phyloP scores from a whole-genome alignment of 805 yeast species.

The Metschnikowia shivogae region DNA sequence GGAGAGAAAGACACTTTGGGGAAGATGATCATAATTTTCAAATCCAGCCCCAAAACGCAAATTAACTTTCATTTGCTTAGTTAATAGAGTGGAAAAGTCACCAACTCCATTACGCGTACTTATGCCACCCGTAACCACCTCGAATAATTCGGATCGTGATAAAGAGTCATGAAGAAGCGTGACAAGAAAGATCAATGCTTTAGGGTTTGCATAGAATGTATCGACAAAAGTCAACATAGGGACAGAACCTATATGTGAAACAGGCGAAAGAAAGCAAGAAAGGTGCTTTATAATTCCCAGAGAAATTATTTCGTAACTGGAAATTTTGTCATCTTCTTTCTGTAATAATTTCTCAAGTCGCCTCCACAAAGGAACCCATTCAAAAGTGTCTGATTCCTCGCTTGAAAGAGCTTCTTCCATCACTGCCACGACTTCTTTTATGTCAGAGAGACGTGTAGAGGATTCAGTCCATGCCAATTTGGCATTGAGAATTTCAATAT shows the following conservation, averaged over 20 bases:
- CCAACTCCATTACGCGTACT: slow-evolving; percentile 12
- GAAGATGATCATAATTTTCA: slow-evolving; percentile 15
- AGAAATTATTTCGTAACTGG: slow-evolving; percentile 71
- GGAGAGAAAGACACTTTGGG: slow-evolving; percentile 37
- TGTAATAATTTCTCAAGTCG: slow-evolving; percentile 17
- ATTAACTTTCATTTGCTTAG: slow-evolving; percentile 63
- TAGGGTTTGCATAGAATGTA: slow-evolving; percentile 30
- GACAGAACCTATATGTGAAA: not conserved
- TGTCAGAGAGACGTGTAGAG: not conserved
- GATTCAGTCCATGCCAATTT: not conserved
- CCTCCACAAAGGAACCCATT: slow-evolving; percentile 29
- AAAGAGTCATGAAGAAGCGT: slow-evolving; percentile 60
- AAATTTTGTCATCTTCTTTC: slow-evolving; percentile 29
- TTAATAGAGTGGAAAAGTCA: slow-evolving; percentile 55
- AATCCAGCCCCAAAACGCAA: slow-evolving; percentile 27
- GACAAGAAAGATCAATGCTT: slow-evolving; percentile 3
- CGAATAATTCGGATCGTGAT: slow-evolving; percentile 70
- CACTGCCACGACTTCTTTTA: not conserved
- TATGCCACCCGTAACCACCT: slow-evolving; percentile 49
- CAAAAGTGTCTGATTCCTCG: not conserved
- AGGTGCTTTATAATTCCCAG: slow-evolving; percentile 54
- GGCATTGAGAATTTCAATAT: not conserved
- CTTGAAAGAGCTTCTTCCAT: not conserved
- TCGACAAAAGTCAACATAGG: slow-evolving; percentile 40
- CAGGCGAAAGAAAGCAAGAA: slow-evolving; percentile 1